Conservation (phyloP, 208 protist species). For the Wallacemonas collosoma region DNA sequence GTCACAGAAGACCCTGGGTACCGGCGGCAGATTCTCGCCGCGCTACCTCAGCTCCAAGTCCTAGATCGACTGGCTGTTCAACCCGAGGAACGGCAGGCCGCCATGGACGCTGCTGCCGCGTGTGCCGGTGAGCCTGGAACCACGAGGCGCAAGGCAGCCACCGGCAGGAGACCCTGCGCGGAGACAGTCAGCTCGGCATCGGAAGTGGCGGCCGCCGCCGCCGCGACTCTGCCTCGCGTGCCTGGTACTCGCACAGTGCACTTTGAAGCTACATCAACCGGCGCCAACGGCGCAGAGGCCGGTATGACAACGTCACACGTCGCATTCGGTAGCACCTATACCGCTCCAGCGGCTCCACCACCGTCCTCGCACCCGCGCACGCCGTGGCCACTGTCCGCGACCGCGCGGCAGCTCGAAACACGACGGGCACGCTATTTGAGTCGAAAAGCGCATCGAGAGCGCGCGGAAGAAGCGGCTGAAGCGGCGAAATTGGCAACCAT, state of each 20-base stretch:
- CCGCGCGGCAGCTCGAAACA: conserved; percentile 34
- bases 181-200: too few relatives aligned
- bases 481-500: conserved; percentile 18
- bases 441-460: conserved; percentile 15
- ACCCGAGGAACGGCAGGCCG: conserved; percentile 52
- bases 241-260: neutral
- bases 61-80: conserved; percentile 63
- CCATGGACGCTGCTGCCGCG: neutral
- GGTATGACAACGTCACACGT: neutral
- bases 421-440: conserved; percentile 23
- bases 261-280: neutral
- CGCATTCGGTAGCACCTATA: conserved; percentile 17
- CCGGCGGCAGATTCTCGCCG: conserved; percentile 54
- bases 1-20: conserved; percentile 64
- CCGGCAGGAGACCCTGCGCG: too few relatives aligned
- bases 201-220: too few relatives aligned
- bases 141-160: neutral
- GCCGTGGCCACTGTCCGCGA: conserved; percentile 20
- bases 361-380: neutral
- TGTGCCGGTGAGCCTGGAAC: neutral
- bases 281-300: neutral
- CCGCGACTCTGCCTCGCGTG: neutral
- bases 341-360: neutral
- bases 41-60: conserved; percentile 66
- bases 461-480: conserved; percentile 14